Percentiles rank a stretch among this genome's conserved stretches.
These are phyloP conservation scores for Limonium bicolor DNA, from an alignment of 148 eudicot genomes.

Conservation along the genomic window DNA sequence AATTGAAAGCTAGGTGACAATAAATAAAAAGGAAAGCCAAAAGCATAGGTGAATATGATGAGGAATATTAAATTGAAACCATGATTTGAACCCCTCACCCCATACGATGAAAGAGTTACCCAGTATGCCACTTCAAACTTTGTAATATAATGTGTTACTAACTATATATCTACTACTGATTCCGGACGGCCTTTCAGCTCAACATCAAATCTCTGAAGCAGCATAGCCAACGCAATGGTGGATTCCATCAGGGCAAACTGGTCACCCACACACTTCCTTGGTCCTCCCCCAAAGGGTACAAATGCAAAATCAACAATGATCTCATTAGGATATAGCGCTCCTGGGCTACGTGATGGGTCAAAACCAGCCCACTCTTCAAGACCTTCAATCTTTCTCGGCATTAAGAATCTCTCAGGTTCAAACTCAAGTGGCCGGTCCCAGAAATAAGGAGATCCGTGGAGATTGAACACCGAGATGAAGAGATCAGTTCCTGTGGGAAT, in stretches of 20 bases:
- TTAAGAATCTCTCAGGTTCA: constrained; percentile 79
- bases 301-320: constrained; percentile 74
- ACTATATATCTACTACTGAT: too few relatives aligned
- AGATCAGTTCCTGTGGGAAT: constrained; percentile 90
- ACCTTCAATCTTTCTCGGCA: constrained; percentile 32
- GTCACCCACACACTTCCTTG: constrained; percentile 93
- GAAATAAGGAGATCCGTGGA: constrained; percentile 88
- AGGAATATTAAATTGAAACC: too few relatives aligned
- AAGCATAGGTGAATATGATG: too few relatives aligned
- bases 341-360: constrained; percentile 93
- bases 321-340: constrained; percentile 98
- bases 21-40: too few relatives aligned
- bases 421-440: constrained; percentile 89
- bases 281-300: constrained; percentile 95
- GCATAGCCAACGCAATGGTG: constrained; percentile 67
- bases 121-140: too few relatives aligned
- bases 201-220: constrained; percentile 74
- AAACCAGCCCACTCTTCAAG: constrained; percentile 93
- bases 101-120: too few relatives aligned
- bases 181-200: constrained; percentile 71
- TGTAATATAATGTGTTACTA: too few relatives aligned
- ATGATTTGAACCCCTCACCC: too few relatives aligned
- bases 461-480: constrained; percentile 94
- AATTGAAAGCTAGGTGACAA: too few relatives aligned
- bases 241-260: constrained; percentile 98